Conservation (phyloP, 2,329 filamentous ascomycete species). For the Epichloe brachyelytri region DNA sequence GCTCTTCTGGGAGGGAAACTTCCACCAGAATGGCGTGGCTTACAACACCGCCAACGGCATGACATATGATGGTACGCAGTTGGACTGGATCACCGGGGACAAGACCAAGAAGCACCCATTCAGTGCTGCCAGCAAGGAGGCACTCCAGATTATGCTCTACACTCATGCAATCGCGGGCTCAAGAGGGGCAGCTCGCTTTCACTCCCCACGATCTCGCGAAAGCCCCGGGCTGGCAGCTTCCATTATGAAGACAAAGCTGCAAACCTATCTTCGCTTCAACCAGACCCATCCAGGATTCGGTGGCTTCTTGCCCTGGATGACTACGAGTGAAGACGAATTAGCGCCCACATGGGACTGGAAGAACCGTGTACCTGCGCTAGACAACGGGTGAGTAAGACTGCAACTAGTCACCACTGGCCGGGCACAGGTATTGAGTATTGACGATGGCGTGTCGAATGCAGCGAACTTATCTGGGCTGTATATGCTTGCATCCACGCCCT, state of each 20-base stretch:
- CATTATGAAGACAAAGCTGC: slow-evolving; percentile 25
- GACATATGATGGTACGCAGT: slow-evolving; percentile 26
- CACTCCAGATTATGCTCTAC: slow-evolving; percentile 31
- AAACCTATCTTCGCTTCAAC: slow-evolving; percentile 27
- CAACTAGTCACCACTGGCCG: not conserved
- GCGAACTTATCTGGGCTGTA: slow-evolving; percentile 29
- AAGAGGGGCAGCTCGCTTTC: slow-evolving; percentile 23
- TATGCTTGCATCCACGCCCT: slow-evolving; percentile 27
- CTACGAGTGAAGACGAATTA: slow-evolving; percentile 17
- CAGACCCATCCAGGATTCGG: slow-evolving; percentile 27
- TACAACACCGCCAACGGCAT: slow-evolving; percentile 29
- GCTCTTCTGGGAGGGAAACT: slow-evolving; percentile 31
- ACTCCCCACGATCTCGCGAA: slow-evolving; percentile 18
- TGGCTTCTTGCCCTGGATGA: slow-evolving; percentile 28
- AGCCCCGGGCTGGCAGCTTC: slow-evolving; percentile 21
- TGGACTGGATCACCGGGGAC: slow-evolving; percentile 24
- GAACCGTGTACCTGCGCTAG: slow-evolving; percentile 25
- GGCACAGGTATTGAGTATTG: not conserved
- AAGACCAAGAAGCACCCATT: slow-evolving; percentile 23
- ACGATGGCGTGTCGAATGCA: slow-evolving; percentile 5
- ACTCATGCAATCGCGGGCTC: slow-evolving; percentile 26
- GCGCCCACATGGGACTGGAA: slow-evolving; percentile 24
- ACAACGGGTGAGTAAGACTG: slow-evolving; percentile 21
- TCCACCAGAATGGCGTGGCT: slow-evolving; percentile 26
- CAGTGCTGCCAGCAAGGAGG: slow-evolving; percentile 27